These are phyloP conservation scores for Debaryomyces maramus DNA, from an alignment of 805 yeast genomes.

Conservation along the genomic window DNA sequence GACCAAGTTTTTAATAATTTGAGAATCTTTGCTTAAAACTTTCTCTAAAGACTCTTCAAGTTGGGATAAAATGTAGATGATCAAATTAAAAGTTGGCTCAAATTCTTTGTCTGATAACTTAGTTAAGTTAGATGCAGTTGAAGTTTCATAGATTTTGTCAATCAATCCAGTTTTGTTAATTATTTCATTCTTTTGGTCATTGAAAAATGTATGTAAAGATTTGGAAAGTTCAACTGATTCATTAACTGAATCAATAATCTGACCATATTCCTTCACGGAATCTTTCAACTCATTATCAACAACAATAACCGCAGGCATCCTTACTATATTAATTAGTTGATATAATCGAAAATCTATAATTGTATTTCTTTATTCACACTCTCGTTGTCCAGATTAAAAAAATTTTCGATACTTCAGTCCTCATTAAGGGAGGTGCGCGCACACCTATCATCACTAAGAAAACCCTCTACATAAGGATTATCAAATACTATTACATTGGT, in stretches of 20 bases:
- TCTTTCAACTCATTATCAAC: slow-evolving; percentile 44
- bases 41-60: slow-evolving; percentile 26
- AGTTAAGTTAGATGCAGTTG: slow-evolving; percentile 29
- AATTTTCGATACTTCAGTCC: slow-evolving; percentile 7
- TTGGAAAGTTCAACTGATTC: slow-evolving; percentile 29
- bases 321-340: slow-evolving; percentile 2
- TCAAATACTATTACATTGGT: background rate
- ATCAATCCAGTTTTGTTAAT: slow-evolving; percentile 30
- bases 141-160: slow-evolving; percentile 24
- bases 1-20: slow-evolving; percentile 25
- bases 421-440: slow-evolving; percentile 2
- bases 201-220: slow-evolving; percentile 22
- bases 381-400: slow-evolving; percentile 4
- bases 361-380: background rate
- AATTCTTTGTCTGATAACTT: slow-evolving; percentile 44
- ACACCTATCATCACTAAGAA: too few species aligned
- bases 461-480: too few species aligned
- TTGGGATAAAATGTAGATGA: slow-evolving; percentile 34
- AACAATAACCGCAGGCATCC: slow-evolving; percentile 45
- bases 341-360: background rate
- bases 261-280: slow-evolving; percentile 41
- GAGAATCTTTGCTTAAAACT: slow-evolving; percentile 25
- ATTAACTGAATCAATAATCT: slow-evolving; percentile 34
- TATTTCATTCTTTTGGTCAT: slow-evolving; percentile 22
- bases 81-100: slow-evolving; percentile 45